Conservation (phyloP, 306 rosid species). For the barrel medic (Medicago truncatula) region MtrunA17r5.0-ANR NC_053045.1:63772001-63772500, state of each 20-base stretch:
- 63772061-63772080: too few species aligned
- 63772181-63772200: too few species aligned
- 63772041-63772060: too few species aligned
- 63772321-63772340: not conserved
- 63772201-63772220: too few species aligned
- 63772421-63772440: not conserved
- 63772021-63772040: too few species aligned
- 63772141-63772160: too few species aligned
- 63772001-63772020: too few species aligned
- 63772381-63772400: not conserved
- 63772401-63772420: not conserved
- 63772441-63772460: not conserved
- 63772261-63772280: not conserved
- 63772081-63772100: too few species aligned
- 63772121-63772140: too few species aligned
- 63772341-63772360: not conserved
- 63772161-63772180: too few species aligned
- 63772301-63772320: not conserved
- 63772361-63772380: not conserved
- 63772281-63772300: not conserved
- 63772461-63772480: conserved; percentile 26
- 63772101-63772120: too few species aligned
- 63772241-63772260: not conserved
- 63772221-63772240: not conserved
- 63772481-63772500: not conserved